Percentiles rank a stretch among this genome's conserved stretches.
phyloP scores from a whole-genome alignment of 108 stramenopile genomes.

The Schizochytrium sp. region DNA sequence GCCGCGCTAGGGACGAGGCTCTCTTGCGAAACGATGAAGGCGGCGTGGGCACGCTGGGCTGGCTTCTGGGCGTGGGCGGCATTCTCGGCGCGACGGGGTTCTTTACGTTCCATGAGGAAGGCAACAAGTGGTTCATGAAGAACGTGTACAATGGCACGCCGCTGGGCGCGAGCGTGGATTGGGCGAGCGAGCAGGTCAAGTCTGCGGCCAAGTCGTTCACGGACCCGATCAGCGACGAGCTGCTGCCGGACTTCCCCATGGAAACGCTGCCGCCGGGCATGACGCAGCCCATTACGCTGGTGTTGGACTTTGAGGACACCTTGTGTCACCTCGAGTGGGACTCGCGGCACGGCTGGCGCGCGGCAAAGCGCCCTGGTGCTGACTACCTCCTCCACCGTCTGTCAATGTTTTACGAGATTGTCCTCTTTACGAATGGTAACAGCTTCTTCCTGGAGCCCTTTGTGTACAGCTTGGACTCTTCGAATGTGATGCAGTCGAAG shows the following conservation, averaged over 20 bases:
- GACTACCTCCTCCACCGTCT: constrained; percentile 80
- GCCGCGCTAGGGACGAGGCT: not conserved
- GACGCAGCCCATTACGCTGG: constrained; percentile 78
- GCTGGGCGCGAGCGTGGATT: not conserved
- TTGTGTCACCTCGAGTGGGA: constrained; percentile 80
- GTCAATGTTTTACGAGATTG: constrained; percentile 91
- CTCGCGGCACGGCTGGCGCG: constrained; percentile 84
- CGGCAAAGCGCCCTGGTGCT: constrained; percentile 89
- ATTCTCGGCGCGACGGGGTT: not conserved
- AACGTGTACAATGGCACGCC: not conserved
- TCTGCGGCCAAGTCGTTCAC: constrained; percentile 55
- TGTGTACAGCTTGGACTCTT: constrained; percentile 62
- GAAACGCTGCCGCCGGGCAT: constrained; percentile 71
- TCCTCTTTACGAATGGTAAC: constrained; percentile 69
- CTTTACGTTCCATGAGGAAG: not conserved
- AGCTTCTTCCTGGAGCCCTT: constrained; percentile 76
- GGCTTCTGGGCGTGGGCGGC: not conserved
- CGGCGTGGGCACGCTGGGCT: not conserved
- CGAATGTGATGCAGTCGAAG: constrained; percentile 80
- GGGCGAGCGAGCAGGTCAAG: constrained; percentile 47
- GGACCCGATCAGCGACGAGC: constrained; percentile 71
- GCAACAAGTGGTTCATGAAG: not conserved
- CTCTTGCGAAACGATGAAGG: not conserved
- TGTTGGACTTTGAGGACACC: constrained; percentile 87
- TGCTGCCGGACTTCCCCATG: constrained; percentile 79